Evolutionary conservation across 371 early-diverging fungal genomes (phyloP), one percentile per base, ranked within the genome.

Genomic region (Nosema muscidifuracis): DNA sequence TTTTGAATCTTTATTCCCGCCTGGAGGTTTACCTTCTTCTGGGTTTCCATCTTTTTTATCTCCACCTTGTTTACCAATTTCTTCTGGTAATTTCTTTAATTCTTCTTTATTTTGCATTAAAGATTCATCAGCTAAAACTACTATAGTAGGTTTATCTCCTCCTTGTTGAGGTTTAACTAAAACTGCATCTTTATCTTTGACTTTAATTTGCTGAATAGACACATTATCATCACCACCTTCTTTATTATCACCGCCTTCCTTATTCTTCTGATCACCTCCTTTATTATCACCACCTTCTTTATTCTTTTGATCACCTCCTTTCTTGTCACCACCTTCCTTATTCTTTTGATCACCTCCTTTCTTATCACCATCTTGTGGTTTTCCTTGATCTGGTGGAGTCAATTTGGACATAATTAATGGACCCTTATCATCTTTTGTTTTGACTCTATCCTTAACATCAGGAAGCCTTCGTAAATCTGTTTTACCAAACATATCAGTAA

Each of bases 111-210:
- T 34, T n/a, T 24, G 4, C 36, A 58, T 34, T 13, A 34, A 1
- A 2, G n/a, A 2, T 58, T 58, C 13, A 34, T 58, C 58, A n/a
- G 58, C 58, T 10, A 58, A 2, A 18, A 58, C 38, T n/a, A 58
- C 26, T 2, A 58, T 24, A 28, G 22, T 4, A 3, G 36, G 31
- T 58, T 12, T 16, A 16, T n/a, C 38, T 18, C 12, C 16, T 13
- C 26, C 36, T 3, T 34, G 34, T n/a, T n/a, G n/a, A 12, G 36
- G 15, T 53, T 53, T 20, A 16, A 58, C 36, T 9, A 58, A 12
- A 4, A n/a, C 38, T 1, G 58, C 58, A 15, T 58, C 58, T 58
- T 34, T 58, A 58, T 34, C 58, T 58, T 58, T 30, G 10, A 58
- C 58, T 36, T 58, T 30, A 30, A 58, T 58, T 34, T 3, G 12